A percentile compares a stretch with the other conserved stretches of the same genome.
phyloP scores from a whole-genome alignment of 805 yeast genomes.

The Yamadazyma nakazawae region DNA sequence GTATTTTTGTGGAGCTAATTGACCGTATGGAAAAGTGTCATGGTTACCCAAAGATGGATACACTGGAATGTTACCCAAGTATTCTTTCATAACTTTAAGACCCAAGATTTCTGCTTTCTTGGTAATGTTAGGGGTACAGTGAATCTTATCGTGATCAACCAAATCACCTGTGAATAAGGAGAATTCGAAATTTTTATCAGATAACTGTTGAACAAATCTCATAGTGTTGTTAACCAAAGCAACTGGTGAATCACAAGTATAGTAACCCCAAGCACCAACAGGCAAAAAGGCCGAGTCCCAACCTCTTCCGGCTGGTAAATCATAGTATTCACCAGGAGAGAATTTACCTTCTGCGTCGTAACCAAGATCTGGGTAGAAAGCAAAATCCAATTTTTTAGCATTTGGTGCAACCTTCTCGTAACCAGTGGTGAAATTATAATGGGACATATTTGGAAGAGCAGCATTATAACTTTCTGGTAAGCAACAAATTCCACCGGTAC shows the following conservation, averaged over 20 bases:
- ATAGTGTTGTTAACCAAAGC: slow-evolving; percentile 57
- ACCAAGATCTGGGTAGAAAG: slow-evolving; percentile 25
- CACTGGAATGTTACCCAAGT: slow-evolving; percentile 51
- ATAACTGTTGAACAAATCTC: slow-evolving; percentile 19
- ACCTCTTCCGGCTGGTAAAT: slow-evolving; percentile 22
- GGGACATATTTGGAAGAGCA: slow-evolving; percentile 18
- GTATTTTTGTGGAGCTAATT: slow-evolving; percentile 49
- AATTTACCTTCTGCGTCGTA: slow-evolving; percentile 24
- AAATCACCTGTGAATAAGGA: slow-evolving; percentile 71
- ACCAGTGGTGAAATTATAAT: slow-evolving; percentile 30
- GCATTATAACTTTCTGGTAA: slow-evolving; percentile 45
- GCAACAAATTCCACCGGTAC: slow-evolving; percentile 59
- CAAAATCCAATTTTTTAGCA: slow-evolving; percentile 2
- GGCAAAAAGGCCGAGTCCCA: slow-evolving; percentile 31
- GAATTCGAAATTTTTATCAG: slow-evolving; percentile 47
- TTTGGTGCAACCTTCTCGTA: slow-evolving; percentile 14
- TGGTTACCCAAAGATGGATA: slow-evolving; percentile 68
- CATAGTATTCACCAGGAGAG: slow-evolving; percentile 32
- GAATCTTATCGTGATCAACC: slow-evolving; percentile 61
- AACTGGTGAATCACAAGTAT: slow-evolving; percentile 66
- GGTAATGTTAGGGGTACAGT: slow-evolving; percentile 56
- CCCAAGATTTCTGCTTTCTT: slow-evolving; percentile 70
- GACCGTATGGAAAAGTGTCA: slow-evolving; percentile 71
- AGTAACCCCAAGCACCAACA: slow-evolving; percentile 60
- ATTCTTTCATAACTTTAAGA: slow-evolving; percentile 56